Percentiles rank a stretch among this genome's conserved stretches.
phyloP scores from a whole-genome alignment of 2,329 filamentous ascomycete genomes.

The Diaporthe sp. region DNA sequence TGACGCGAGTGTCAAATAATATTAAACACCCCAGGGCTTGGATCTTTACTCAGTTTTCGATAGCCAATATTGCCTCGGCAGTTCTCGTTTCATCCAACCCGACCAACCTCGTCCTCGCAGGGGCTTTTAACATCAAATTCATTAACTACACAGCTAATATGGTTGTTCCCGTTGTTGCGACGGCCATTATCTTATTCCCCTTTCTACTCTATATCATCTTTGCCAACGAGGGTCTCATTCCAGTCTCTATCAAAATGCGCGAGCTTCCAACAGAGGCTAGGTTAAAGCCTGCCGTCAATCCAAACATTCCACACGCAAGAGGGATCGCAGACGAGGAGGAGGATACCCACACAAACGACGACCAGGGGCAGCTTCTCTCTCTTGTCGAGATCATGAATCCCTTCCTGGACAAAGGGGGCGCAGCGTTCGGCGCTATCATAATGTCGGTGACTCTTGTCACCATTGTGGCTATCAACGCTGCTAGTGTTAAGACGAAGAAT shows the following conservation, averaged over 20 bases:
- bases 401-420: constrained; percentile 77
- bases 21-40: constrained; percentile 79
- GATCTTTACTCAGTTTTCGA: constrained; percentile 80
- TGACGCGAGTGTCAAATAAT: constrained; percentile 81
- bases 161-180: constrained; percentile 78
- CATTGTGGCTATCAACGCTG: constrained; percentile 75
- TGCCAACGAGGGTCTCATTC: constrained; percentile 8
- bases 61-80: constrained; percentile 81
- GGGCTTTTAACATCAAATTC: constrained; percentile 80
- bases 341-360: background rate
- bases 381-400: constrained; percentile 84
- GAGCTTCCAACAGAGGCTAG: constrained; percentile 69
- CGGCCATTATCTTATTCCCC: constrained; percentile 77
- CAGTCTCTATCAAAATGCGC: constrained; percentile 75
- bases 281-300: constrained; percentile 71
- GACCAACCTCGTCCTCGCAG: constrained; percentile 81
- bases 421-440: constrained; percentile 73
- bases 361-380: background rate
- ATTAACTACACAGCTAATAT: constrained; percentile 82
- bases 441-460: constrained; percentile 78
- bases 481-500: constrained; percentile 59
- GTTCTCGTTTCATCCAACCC: constrained; percentile 85
- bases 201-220: constrained; percentile 76
- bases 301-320: constrained; percentile 77
- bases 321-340: constrained; percentile 67